Percentiles rank a stretch among this genome's conserved stretches.
phyloP scores from a whole-genome alignment of 2,329 filamentous ascomycete species.

The Teratosphaeria zuluensis region DNA sequence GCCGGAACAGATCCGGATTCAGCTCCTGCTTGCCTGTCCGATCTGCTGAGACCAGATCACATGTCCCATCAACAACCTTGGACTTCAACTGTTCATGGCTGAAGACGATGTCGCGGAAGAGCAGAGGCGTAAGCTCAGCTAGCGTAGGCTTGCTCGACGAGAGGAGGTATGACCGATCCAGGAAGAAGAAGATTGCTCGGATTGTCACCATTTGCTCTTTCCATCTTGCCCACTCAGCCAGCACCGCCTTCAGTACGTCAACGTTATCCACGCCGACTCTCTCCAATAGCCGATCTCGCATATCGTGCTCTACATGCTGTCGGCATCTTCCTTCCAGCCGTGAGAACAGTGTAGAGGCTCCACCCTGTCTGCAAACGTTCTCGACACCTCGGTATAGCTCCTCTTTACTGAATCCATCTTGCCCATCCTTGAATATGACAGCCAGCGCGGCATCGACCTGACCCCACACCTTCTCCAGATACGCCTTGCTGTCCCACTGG shows the following conservation, averaged over 20 bases:
- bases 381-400: conserved; percentile 84
- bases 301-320: conserved; percentile 45
- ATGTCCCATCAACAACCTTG: conserved; percentile 59
- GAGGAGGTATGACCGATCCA: conserved; percentile 82
- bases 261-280: conserved; percentile 49
- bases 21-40: conserved; percentile 45
- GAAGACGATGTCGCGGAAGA: conserved; percentile 60
- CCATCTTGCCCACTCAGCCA: conserved; percentile 67
- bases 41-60: conserved; percentile 64
- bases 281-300: conserved; percentile 52
- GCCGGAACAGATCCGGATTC: conserved; percentile 57
- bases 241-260: conserved; percentile 51
- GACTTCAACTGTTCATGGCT: conserved; percentile 42
- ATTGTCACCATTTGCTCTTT: conserved; percentile 68
- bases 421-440: conserved; percentile 58
- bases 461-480: conserved; percentile 65
- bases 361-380: conserved; percentile 74
- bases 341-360: conserved; percentile 57
- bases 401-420: conserved; percentile 61
- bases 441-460: conserved; percentile 66
- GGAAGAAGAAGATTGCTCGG: conserved; percentile 83
- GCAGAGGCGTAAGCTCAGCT: conserved; percentile 66
- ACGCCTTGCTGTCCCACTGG: conserved; percentile 60
- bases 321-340: conserved; percentile 59
- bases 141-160: conserved; percentile 64